phyloP scores from a whole-genome alignment of 345 rosid genomes.

The Melastoma malabathricum region DNA sequence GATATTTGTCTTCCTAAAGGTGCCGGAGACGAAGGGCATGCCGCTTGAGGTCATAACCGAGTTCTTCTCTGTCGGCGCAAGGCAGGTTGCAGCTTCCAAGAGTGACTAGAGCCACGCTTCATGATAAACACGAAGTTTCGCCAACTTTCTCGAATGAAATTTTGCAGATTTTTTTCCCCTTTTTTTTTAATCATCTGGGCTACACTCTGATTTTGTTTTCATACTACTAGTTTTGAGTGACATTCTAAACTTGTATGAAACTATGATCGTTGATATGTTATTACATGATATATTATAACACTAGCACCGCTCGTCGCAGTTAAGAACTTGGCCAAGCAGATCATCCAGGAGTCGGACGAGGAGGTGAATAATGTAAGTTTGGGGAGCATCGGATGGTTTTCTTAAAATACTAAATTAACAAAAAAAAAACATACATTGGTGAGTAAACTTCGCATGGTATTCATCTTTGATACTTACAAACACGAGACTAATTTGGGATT shows the following conservation, averaged over 20 bases:
- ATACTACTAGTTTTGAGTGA: slow-evolving; percentile 1
- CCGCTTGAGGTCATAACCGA: slow-evolving; percentile 96
- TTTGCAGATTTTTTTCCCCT: background rate
- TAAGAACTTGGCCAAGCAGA: slow-evolving; percentile 58
- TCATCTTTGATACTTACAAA: too few relatives aligned
- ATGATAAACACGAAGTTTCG: too few relatives aligned
- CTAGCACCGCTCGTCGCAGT: slow-evolving; percentile 72
- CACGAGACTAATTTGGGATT: too few relatives aligned
- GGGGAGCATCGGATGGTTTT: slow-evolving; percentile 64
- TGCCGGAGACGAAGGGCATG: slow-evolving; percentile 98
- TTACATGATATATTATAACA: slow-evolving; percentile 18
- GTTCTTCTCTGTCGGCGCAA: slow-evolving; percentile 87
- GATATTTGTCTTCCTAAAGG: slow-evolving; percentile 79
- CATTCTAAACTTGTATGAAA: too few relatives aligned
- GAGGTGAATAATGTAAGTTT: slow-evolving; percentile 42
- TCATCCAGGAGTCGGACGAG: slow-evolving; percentile 50
- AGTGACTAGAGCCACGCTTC: slow-evolving; percentile 11
- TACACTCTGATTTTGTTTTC: background rate
- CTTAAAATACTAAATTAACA: too few relatives aligned
- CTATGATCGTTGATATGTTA: background rate
- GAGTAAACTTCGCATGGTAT: too few relatives aligned
- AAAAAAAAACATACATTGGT: too few relatives aligned
- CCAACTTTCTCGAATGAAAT: too few relatives aligned
- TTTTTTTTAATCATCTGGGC: background rate
- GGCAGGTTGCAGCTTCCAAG: slow-evolving; percentile 36